A percentile compares a stretch with the other conserved stretches of the same genome.
Conservation (phyloP, 177 flowering plant species). For the Vitis hybrid region DNA sequence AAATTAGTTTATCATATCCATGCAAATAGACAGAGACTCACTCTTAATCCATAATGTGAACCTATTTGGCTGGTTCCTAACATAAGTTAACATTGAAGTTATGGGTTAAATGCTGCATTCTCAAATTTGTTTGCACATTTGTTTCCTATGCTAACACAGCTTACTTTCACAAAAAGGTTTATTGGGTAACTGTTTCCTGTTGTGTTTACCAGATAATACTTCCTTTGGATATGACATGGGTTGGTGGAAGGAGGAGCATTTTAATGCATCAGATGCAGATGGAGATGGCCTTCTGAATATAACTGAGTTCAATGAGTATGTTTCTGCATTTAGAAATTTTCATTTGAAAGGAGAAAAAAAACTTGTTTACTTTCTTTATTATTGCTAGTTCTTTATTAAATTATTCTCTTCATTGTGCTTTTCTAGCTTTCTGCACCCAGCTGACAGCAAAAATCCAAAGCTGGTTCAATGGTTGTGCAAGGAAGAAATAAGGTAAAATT, state of each 20-base stretch:
- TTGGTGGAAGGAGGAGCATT: conserved; percentile 97
- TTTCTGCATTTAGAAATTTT: conserved; percentile 10
- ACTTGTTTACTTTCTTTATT: neutral
- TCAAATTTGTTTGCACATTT: neutral
- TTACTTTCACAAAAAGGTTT: neutral
- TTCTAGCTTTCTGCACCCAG: conserved; percentile 87
- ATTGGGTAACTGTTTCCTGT: conserved; percentile 1
- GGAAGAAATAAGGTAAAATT: conserved; percentile 85
- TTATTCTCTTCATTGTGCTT: conserved; percentile 10
- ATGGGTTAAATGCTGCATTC: neutral
- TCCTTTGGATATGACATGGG: conserved; percentile 85
- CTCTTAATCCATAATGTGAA: too few relatives aligned
- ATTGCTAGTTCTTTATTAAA: conserved; percentile 3
- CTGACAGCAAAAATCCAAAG: conserved; percentile 81
- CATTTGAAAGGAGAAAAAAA: neutral
- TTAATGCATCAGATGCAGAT: conserved; percentile 92
- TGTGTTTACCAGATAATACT: conserved; percentile 44
- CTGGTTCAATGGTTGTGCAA: conserved; percentile 82
- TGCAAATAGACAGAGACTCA: too few relatives aligned
- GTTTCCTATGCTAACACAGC: neutral
- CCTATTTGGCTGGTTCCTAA: too few relatives aligned
- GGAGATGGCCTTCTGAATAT: conserved; percentile 83
- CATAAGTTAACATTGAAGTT: too few relatives aligned
- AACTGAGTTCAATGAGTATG: conserved; percentile 94
- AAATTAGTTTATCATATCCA: too few relatives aligned